phyloP scores from a whole-genome alignment of 2,329 filamentous ascomycete genomes.

The Monilinia laxa region DNA sequence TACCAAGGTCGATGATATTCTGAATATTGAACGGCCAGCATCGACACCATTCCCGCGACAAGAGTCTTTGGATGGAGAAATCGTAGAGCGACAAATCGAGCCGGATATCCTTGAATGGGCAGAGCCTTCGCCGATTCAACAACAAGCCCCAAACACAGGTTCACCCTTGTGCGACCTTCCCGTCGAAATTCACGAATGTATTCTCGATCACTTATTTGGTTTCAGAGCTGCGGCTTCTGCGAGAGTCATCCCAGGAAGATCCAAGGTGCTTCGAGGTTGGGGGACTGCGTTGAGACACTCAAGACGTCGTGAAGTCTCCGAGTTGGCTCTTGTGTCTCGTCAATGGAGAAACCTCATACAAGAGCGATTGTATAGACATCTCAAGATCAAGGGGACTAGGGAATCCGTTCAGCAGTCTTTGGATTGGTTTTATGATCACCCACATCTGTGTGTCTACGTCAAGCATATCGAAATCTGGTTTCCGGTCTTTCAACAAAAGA shows the following conservation, averaged over 20 bases:
- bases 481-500: constrained; percentile 59
- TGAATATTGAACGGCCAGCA: constrained; percentile 38
- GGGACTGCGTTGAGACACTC: constrained; percentile 65
- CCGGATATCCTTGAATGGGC: background rate
- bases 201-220: constrained; percentile 70
- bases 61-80: constrained; percentile 35
- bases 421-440: constrained; percentile 57
- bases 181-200: constrained; percentile 69
- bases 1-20: constrained; percentile 34
- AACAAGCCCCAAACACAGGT: constrained; percentile 4
- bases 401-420: constrained; percentile 60
- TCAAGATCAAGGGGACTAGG: constrained; percentile 71
- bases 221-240: constrained; percentile 62
- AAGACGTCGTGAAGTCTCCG: constrained; percentile 64
- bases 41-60: constrained; percentile 41
- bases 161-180: constrained; percentile 51
- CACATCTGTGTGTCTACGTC: constrained; percentile 62
- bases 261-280: constrained; percentile 57
- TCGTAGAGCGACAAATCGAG: constrained; percentile 28
- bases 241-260: constrained; percentile 55
- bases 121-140: constrained; percentile 15
- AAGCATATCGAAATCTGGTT: constrained; percentile 78
- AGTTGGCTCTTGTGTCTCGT: constrained; percentile 60
- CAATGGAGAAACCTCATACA: constrained; percentile 69
- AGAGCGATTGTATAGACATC: constrained; percentile 69